phyloP scores from a whole-genome alignment of 2,329 filamentous ascomycete genomes.

The Cercospora sojina region DNA sequence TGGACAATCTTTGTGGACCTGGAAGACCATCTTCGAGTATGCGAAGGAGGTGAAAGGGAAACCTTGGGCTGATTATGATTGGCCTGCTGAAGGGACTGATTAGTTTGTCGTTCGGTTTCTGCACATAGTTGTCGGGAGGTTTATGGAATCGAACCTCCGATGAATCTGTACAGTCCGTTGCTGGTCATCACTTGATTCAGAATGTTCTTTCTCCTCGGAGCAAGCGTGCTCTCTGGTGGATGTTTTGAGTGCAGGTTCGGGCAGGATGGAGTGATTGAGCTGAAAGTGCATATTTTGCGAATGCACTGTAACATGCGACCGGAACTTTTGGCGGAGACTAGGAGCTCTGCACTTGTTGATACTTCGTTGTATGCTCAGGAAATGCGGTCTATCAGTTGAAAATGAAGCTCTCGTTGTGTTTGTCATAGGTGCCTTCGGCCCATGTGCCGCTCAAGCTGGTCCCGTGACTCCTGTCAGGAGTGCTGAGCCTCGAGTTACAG shows the following conservation, averaged over 20 bases:
- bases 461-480: too few species aligned
- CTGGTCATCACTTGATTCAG: too few species aligned
- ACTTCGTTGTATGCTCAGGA: background rate
- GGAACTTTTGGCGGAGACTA: too few species aligned
- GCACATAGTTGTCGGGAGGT: background rate
- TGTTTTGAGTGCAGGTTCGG: too few species aligned
- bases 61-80: background rate
- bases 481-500: too few species aligned
- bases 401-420: background rate
- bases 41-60: background rate
- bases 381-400: background rate
- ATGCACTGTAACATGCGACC: background rate
- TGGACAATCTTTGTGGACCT: background rate
- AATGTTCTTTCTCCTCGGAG: too few species aligned
- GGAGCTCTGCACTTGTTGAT: too few species aligned
- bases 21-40: background rate
- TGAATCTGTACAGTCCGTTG: too few species aligned
- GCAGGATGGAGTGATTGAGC: too few species aligned
- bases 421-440: background rate
- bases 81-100: background rate
- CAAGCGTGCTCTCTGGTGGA: too few species aligned
- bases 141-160: too few species aligned
- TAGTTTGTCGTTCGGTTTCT: background rate
- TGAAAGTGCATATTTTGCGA: background rate
- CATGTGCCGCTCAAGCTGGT: background rate